Evolutionary conservation across 495 filamentous ascomycete species (phyloP).

Genomic region (Apodospora peruviana): DNA sequence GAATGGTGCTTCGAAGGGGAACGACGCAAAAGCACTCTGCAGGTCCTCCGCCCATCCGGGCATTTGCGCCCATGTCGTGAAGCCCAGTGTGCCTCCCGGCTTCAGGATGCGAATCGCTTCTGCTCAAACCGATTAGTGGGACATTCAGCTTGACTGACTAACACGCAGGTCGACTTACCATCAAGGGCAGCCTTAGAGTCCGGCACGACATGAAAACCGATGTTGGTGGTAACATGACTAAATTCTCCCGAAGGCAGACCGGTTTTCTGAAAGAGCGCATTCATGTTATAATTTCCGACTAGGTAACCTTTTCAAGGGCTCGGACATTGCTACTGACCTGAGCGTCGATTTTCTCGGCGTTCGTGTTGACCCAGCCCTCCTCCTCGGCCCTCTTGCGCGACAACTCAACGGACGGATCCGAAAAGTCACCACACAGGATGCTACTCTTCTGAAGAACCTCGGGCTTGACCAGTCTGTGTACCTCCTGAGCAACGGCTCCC

Average conservation of each 20-base stretch:
- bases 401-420: constrained; percentile 20
- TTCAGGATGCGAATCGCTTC: constrained; percentile 33
- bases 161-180: constrained; percentile 19
- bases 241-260: constrained; percentile 23
- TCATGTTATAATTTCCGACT: too few species aligned
- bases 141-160: neutral
- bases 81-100: constrained; percentile 33
- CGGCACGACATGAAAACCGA: constrained; percentile 38
- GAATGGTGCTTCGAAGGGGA: constrained; percentile 35
- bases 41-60: constrained; percentile 27
- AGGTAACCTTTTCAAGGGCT: neutral
- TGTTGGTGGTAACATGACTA: constrained; percentile 36
- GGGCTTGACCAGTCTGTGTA: constrained; percentile 23
- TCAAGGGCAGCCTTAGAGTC: constrained; percentile 31
- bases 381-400: constrained; percentile 20
- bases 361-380: constrained; percentile 29
- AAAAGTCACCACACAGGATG: constrained; percentile 35
- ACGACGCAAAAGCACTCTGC: constrained; percentile 23
- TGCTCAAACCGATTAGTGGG: constrained; percentile 3
- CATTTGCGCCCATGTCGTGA: constrained; percentile 31
- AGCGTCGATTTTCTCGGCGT: constrained; percentile 29
- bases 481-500: constrained; percentile 30
- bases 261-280: constrained; percentile 30
- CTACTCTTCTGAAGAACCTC: constrained; percentile 29
- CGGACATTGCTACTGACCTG: constrained; percentile 19